phyloP scores from a whole-genome alignment of 441 rosid species.

The Raphanus hybrid region DNA sequence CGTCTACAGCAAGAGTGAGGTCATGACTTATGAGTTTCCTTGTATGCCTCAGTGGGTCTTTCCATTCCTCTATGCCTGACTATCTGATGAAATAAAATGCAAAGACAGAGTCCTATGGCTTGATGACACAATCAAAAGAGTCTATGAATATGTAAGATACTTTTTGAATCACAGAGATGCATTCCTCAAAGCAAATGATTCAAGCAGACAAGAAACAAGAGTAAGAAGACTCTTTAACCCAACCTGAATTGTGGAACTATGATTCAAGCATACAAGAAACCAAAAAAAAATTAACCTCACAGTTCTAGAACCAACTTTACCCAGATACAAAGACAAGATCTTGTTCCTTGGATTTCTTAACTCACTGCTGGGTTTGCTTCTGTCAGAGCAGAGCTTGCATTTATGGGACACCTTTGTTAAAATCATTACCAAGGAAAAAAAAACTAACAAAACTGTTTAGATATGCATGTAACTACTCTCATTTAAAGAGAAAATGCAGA shows the following conservation, averaged over 20 bases:
- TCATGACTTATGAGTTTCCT: too few relatives aligned
- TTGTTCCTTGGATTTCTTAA: slow-evolving; percentile 57
- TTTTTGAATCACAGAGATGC: too few relatives aligned
- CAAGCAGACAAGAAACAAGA: too few relatives aligned
- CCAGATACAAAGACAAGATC: slow-evolving; percentile 93
- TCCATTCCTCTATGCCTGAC: too few relatives aligned
- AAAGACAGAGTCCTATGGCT: too few relatives aligned
- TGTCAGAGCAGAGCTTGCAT: slow-evolving; percentile 48
- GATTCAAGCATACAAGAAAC: not conserved
- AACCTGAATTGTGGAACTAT: slow-evolving; percentile 15
- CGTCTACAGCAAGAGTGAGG: too few relatives aligned
- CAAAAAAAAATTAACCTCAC: slow-evolving; percentile 63
- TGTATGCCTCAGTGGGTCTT: too few relatives aligned
- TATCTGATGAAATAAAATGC: too few relatives aligned
- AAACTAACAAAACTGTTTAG: not conserved
- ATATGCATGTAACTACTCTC: not conserved
- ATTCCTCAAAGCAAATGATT: too few relatives aligned
- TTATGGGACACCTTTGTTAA: slow-evolving; percentile 45
- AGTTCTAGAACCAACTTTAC: slow-evolving; percentile 93
- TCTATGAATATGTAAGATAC: too few relatives aligned
- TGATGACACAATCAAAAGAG: too few relatives aligned
- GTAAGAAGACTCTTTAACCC: not conserved
- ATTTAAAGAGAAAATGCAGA: not conserved
- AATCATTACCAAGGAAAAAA: not conserved
- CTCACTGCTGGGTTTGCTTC: slow-evolving; percentile 47